Base-by-base conservation (phyloP, 2,329 filamentous ascomycete species). In the Bipolaris victoriae region DNA sequence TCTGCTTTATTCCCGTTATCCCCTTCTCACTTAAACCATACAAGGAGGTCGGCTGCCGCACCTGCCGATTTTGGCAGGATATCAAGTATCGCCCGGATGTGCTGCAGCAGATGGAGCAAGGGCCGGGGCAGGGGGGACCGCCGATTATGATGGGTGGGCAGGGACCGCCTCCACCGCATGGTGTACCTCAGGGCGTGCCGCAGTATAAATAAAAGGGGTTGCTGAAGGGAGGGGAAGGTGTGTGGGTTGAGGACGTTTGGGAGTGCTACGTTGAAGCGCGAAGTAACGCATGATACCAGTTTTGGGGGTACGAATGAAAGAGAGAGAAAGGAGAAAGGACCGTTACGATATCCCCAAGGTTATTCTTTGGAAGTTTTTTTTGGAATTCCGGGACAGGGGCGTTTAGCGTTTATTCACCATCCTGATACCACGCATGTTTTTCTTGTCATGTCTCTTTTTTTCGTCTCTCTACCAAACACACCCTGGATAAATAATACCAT, bases 1-100 rank as follows among this genome's bases (percentile, higher is more conserved):
- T 92, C 70, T 92, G 90, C 81, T 92, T 90, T 77, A 77, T 92
- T 51, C 90, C 90, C 47, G 76, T 93, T 44, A 81, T 93, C 24
- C 90, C 90, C 0, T 88, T 92, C 69, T 88, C 85, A 24, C 65
- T 82, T 5, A 82, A 82, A 58, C 80, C 81, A 0, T 77, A 76
- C 66, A 75, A 88, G 66, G 89, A 92, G 68, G 83, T 94, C 54
- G 80, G 82, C 57, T 94, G 90, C 79, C 73, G n/a, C n/a, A n/a
- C n/a, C n/a, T n/a, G n/a, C n/a, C n/a, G n/a, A n/a, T 92, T 91
- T 73, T 83, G 86, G 62, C 89, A 93, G 73, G 80, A 82, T 61
- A 75, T 82, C 64, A 79, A 79, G 69, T 80, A 77, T 55, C 67
- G 74, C 3, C 72, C 71, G 1, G 75, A 77, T 52, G 75, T 77